Conservation (phyloP, 805 yeast genomes). For the Saccharomyces kudriavzevii region DNA sequence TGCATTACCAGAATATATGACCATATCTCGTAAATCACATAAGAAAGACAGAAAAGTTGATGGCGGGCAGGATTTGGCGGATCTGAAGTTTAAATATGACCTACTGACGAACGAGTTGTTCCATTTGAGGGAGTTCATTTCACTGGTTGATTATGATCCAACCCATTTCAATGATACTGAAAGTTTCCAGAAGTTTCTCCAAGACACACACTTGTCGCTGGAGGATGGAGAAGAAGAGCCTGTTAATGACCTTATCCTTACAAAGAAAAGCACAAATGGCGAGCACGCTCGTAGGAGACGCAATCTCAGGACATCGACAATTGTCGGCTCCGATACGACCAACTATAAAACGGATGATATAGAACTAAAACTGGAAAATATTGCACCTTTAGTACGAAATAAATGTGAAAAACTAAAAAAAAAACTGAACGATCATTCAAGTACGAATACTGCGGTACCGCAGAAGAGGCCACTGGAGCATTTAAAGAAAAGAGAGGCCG, state of each 20-base stretch:
- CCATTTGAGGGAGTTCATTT: slow-evolving; percentile 53
- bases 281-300: slow-evolving; percentile 6
- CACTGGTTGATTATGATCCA: slow-evolving; percentile 58
- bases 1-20: not conserved
- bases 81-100: slow-evolving; percentile 40
- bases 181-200: slow-evolving; percentile 30
- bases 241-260: slow-evolving; percentile 12
- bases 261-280: not conserved
- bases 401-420: slow-evolving; percentile 10
- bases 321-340: slow-evolving; percentile 1
- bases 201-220: slow-evolving; percentile 15
- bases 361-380: slow-evolving; percentile 3
- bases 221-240: not conserved
- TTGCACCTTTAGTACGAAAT: slow-evolving; percentile 13
- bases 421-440: slow-evolving; percentile 2
- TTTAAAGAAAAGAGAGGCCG: slow-evolving; percentile 1
- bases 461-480: not conserved
- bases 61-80: slow-evolving; percentile 32
- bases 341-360: slow-evolving; percentile 3
- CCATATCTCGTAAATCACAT: not conserved
- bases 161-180: slow-evolving; percentile 28
- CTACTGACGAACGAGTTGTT: slow-evolving; percentile 51
- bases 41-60: not conserved
- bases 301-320: slow-evolving; percentile 10
- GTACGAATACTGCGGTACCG: not conserved